Evolutionary conservation across 192 early-diverging fungal species (phyloP).

Genomic region (Coemansia sp.): DNA sequence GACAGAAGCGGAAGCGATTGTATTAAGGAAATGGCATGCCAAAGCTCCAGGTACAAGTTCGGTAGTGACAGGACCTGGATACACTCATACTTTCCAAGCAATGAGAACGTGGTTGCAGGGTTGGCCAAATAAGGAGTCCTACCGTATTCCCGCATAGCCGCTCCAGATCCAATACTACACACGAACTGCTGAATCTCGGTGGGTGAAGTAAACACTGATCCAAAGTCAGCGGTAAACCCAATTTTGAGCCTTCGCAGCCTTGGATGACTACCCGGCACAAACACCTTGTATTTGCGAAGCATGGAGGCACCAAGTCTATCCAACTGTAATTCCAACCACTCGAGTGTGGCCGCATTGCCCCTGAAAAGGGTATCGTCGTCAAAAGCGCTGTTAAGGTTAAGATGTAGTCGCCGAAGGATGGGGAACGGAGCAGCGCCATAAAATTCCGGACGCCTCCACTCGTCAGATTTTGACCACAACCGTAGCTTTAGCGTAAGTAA

Average conservation of each 20-base stretch:
- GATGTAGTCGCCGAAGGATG: background rate
- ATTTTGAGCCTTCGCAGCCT: background rate
- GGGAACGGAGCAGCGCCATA: slow-evolving; percentile 4
- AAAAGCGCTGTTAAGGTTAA: background rate
- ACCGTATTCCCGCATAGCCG: background rate
- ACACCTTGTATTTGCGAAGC: background rate
- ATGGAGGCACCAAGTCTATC: background rate
- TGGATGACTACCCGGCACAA: background rate
- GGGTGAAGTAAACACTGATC: background rate
- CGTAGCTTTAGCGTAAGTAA: background rate
- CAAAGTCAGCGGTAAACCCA: background rate
- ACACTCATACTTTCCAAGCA: background rate
- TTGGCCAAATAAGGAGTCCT: no score
- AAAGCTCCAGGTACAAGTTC: background rate
- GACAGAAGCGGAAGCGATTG: background rate
- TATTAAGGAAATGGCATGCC: background rate
- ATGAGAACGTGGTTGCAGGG: background rate
- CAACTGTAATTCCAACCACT: background rate
- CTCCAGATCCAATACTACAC: background rate
- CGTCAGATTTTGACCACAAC: no score
- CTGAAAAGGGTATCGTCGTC: slow-evolving; percentile 12
- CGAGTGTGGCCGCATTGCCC: slow-evolving; percentile 1
- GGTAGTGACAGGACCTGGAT: background rate
- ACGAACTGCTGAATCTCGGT: background rate
- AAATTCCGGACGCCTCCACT: background rate